Percentiles rank a stretch among this genome's conserved stretches.
phyloP scores from a whole-genome alignment of 129 eudicot species.

The Saposhnikovia divaricata region DNA sequence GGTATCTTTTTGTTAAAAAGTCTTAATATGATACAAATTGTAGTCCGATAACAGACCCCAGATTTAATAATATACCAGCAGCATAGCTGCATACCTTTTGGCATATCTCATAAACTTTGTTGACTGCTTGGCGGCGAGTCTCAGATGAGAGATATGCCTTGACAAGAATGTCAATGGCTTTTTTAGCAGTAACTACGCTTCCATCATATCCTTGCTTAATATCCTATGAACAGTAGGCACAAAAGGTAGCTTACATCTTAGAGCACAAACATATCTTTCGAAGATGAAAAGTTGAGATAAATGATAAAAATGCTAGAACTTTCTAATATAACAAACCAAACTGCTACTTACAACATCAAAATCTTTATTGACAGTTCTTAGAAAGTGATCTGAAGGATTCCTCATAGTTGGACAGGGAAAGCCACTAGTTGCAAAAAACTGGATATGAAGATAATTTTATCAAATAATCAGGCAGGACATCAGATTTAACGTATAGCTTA shows the following conservation, averaged over 20 bases:
- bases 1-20: neutral
- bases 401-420: conserved; percentile 29
- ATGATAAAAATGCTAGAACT: neutral
- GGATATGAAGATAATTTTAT: neutral
- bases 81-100: conserved; percentile 6
- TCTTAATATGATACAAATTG: neutral
- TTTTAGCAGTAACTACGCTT: neutral
- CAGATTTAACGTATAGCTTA: neutral
- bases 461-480: neutral
- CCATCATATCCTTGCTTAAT: conserved; percentile 18
- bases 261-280: neutral
- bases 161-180: conserved; percentile 21
- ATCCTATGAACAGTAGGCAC: conserved; percentile 14
- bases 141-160: conserved; percentile 24
- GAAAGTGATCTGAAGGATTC: conserved; percentile 40
- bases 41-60: neutral
- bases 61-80: neutral
- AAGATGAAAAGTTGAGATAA: neutral
- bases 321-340: neutral
- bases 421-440: conserved; percentile 31
- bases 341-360: conserved; percentile 27
- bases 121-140: conserved; percentile 2
- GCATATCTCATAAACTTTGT: conserved; percentile 14
- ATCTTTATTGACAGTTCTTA: conserved; percentile 30
- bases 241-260: neutral